Conservation (phyloP, 352 stramenopile genomes). For the Phytophthora quininea region DNA sequence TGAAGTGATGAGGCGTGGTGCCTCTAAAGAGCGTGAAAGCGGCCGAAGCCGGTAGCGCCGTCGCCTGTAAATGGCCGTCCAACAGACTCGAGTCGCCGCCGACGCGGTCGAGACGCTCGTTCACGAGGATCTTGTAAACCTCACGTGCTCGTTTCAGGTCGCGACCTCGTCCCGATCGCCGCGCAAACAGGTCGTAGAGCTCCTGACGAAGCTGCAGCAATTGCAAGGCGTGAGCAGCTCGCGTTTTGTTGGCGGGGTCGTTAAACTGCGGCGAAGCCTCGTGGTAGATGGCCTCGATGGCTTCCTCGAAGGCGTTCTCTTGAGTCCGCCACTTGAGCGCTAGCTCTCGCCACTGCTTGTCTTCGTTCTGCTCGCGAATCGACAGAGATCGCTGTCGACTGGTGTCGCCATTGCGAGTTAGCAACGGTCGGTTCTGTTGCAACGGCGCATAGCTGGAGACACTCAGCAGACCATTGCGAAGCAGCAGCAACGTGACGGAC, state of each 20-base stretch:
- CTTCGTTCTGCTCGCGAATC: conserved; percentile 41
- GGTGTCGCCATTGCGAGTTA: background rate
- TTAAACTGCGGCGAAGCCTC: background rate
- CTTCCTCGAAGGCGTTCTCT: conserved; percentile 56
- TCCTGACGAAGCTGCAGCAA: conserved; percentile 61
- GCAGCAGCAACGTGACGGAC: conserved; percentile 63
- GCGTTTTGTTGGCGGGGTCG: conserved; percentile 10
- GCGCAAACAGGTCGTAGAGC: conserved; percentile 57
- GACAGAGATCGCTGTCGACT: conserved; percentile 18
- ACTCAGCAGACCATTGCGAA: conserved; percentile 65
- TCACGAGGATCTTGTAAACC: conserved; percentile 41
- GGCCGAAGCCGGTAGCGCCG: background rate
- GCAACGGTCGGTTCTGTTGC: conserved; percentile 11
- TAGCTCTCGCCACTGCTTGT: conserved; percentile 56
- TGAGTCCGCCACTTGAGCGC: conserved; percentile 58
- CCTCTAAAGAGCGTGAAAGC: background rate
- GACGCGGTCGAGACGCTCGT: conserved; percentile 31
- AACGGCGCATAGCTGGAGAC: conserved; percentile 56
- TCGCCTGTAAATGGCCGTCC: conserved; percentile 9
- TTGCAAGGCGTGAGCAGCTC: conserved; percentile 32
- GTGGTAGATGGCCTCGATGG: conserved; percentile 55
- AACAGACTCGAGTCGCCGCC: conserved; percentile 17
- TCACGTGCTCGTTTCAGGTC: conserved; percentile 42
- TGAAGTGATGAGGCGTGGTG: too few relatives aligned
- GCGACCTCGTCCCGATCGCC: conserved; percentile 25